A percentile compares a stretch with the other conserved stretches of the same genome.
These are phyloP conservation scores for Amanita rubescens DNA, from an alignment of 768 basidiomycete species.

Conservation along the genomic window DNA sequence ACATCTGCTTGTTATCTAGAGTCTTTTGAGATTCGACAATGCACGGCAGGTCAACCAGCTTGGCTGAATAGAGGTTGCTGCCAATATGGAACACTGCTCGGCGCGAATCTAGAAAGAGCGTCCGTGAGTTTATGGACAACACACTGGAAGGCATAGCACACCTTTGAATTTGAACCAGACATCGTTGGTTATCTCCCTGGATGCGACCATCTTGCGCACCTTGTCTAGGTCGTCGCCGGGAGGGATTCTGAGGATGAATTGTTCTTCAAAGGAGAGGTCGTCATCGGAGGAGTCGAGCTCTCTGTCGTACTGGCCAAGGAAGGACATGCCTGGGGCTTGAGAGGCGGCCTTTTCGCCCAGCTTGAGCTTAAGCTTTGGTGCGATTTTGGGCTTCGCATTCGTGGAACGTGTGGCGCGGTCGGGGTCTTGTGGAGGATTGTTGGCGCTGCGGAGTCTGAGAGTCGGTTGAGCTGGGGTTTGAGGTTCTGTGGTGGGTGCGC, in stretches of 20 bases:
- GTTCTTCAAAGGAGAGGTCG: slow-evolving; percentile 93
- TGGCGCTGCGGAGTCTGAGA: slow-evolving; percentile 30
- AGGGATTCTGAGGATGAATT: slow-evolving; percentile 88
- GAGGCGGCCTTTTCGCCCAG: slow-evolving; percentile 77
- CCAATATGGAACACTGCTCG: slow-evolving; percentile 86
- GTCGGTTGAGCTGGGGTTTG: slow-evolving; percentile 7
- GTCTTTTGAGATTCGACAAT: slow-evolving; percentile 95
- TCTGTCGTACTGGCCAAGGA: slow-evolving; percentile 86
- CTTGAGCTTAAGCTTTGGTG: slow-evolving; percentile 84
- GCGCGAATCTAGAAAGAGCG: slow-evolving; percentile 61
- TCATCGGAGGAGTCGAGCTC: slow-evolving; percentile 95
- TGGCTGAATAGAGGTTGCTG: slow-evolving; percentile 74
- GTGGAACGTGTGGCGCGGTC: slow-evolving; percentile 59
- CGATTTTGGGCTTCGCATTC: slow-evolving; percentile 37
- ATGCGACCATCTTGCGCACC: slow-evolving; percentile 72
- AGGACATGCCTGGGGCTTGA: slow-evolving; percentile 80
- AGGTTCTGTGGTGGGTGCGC: slow-evolving; percentile 10
- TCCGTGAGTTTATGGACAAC: slow-evolving; percentile 9
- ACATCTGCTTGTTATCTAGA: slow-evolving; percentile 92
- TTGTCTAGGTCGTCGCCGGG: slow-evolving; percentile 76
- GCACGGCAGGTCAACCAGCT: slow-evolving; percentile 93
- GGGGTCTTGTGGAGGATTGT: slow-evolving; percentile 23
- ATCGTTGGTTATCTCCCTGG: slow-evolving; percentile 73
- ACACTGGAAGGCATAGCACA: slow-evolving; percentile 20
- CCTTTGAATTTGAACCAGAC: slow-evolving; percentile 99